Evolutionary conservation across 1,284 basidiomycete species (phyloP).

Genomic region (Phellopilus nigrolimitatus): DNA sequence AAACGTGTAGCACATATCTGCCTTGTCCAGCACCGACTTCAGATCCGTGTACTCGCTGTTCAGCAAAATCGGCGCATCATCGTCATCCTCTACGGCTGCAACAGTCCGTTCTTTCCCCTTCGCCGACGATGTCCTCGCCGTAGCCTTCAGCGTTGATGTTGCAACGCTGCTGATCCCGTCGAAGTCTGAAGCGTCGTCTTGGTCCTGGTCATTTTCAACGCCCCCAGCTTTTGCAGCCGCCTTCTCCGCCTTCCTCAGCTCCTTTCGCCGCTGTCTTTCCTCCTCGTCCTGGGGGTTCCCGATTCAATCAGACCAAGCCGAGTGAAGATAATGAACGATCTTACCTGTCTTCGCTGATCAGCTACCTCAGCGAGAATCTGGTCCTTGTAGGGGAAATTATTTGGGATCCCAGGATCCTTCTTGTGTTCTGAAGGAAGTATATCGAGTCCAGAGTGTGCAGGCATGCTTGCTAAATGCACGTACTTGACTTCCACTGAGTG

Average conservation of each 20-base stretch:
- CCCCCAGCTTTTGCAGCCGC: constrained; percentile 27
- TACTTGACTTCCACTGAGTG: constrained; percentile 88
- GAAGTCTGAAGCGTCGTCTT: constrained; percentile 29
- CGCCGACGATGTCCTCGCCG: constrained; percentile 22
- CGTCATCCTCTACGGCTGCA: constrained; percentile 37
- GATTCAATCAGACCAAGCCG: no score
- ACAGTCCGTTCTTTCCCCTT: constrained; percentile 26
- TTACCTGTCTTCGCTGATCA: constrained; percentile 69
- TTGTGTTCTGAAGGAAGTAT: constrained; percentile 50
- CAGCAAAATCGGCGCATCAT: constrained; percentile 54
- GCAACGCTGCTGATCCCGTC: constrained; percentile 32
- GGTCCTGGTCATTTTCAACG: constrained; percentile 33
- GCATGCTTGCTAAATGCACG: constrained; percentile 31
- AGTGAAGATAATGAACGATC: no score
- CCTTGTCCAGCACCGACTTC: constrained; percentile 69
- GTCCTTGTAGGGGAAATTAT: constrained; percentile 95
- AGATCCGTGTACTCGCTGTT: constrained; percentile 67
- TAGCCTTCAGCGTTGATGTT: background rate
- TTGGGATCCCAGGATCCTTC: constrained; percentile 96
- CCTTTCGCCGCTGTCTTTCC: constrained; percentile 61
- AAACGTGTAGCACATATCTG: constrained; percentile 84
- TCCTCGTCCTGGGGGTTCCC: constrained; percentile 59
- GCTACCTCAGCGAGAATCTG: constrained; percentile 90
- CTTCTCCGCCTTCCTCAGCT: constrained; percentile 50
- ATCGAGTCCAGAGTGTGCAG: background rate